Evolutionary conservation across 1,139 yeast genomes (phyloP).

Genomic region (Yamadazyma kanchanaburiensis): DNA sequence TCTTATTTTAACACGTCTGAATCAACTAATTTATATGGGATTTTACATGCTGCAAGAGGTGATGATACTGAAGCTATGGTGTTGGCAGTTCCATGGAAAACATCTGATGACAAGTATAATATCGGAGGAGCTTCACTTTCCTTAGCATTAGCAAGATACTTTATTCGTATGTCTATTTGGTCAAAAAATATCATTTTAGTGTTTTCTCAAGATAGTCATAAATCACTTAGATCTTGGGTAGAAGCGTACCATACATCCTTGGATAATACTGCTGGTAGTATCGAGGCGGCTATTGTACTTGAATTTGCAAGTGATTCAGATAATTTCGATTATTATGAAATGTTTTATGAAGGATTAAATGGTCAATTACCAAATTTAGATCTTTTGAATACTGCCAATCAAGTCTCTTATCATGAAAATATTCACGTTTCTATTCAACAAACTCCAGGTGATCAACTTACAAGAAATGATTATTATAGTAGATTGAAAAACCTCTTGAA

Average conservation of each 20-base stretch:
- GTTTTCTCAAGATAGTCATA: slow-evolving; percentile 68
- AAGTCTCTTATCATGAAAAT: slow-evolving; percentile 71
- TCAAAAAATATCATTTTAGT: slow-evolving; percentile 89
- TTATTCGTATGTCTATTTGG: slow-evolving; percentile 88
- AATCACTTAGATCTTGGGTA: slow-evolving; percentile 82
- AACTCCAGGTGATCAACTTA: slow-evolving; percentile 43
- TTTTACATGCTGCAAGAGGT: slow-evolving; percentile 90
- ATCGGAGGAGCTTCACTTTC: slow-evolving; percentile 79
- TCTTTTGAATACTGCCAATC: slow-evolving; percentile 74
- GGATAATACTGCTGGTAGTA: slow-evolving; percentile 91
- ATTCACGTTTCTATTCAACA: slow-evolving; percentile 68
- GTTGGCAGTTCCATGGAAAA: slow-evolving; percentile 81
- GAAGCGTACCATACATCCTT: slow-evolving; percentile 87
- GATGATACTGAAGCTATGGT: slow-evolving; percentile 97
- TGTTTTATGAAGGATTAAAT: slow-evolving; percentile 83
- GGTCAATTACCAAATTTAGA: slow-evolving; percentile 96
- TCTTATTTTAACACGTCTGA: slow-evolving; percentile 38
- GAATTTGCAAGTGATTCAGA: slow-evolving; percentile 74
- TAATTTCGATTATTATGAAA: slow-evolving; percentile 68
- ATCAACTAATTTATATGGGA: slow-evolving; percentile 64
- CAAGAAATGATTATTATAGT: slow-evolving; percentile 44
- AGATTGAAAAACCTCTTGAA: slow-evolving; percentile 59
- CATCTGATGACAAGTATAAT: slow-evolving; percentile 58
- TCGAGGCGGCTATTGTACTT: slow-evolving; percentile 85
- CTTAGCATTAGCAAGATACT: slow-evolving; percentile 72